A percentile compares a stretch with the other conserved stretches of the same genome.
Evolutionary conservation across 2,329 filamentous ascomycete genomes (phyloP).

Genomic region (Sclerotinia borealis): DNA sequence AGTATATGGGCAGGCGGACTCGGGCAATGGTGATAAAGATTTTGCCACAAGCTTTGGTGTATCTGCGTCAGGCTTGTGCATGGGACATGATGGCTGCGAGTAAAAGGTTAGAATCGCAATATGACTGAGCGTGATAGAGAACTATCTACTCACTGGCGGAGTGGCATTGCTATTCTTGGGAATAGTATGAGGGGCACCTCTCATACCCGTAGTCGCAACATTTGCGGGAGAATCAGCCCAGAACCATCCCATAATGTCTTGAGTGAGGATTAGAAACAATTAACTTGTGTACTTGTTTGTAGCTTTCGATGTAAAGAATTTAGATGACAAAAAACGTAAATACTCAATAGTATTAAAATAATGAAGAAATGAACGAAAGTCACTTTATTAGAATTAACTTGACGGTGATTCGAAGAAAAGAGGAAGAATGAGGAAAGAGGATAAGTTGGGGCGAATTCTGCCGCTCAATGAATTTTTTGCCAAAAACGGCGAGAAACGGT

Average conservation of each 20-base stretch:
- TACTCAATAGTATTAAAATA: background rate
- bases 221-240: constrained; percentile 27
- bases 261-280: background rate
- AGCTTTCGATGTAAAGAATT: background rate
- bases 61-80: constrained; percentile 48
- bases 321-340: background rate
- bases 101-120: background rate
- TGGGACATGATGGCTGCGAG: constrained; percentile 59
- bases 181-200: constrained; percentile 23
- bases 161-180: constrained; percentile 18
- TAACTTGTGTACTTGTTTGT: background rate
- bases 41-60: constrained; percentile 26
- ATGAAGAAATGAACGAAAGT: background rate
- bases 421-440: background rate
- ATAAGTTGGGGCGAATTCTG: background rate
- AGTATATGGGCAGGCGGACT: constrained; percentile 31
- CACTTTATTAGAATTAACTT: constrained; percentile 5
- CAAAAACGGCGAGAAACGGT: background rate
- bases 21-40: constrained; percentile 25
- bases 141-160: constrained; percentile 26
- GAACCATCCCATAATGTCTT: constrained; percentile 31
- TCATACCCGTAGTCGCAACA: constrained; percentile 21
- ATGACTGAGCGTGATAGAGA: constrained; percentile 13
- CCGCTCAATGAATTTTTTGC: background rate
- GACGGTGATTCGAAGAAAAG: background rate